Evolutionary conservation across 2,329 filamentous ascomycete species (phyloP), one percentile per base, ranked within the genome.

Genomic region (Phialemoniopsis sp.): DNA sequence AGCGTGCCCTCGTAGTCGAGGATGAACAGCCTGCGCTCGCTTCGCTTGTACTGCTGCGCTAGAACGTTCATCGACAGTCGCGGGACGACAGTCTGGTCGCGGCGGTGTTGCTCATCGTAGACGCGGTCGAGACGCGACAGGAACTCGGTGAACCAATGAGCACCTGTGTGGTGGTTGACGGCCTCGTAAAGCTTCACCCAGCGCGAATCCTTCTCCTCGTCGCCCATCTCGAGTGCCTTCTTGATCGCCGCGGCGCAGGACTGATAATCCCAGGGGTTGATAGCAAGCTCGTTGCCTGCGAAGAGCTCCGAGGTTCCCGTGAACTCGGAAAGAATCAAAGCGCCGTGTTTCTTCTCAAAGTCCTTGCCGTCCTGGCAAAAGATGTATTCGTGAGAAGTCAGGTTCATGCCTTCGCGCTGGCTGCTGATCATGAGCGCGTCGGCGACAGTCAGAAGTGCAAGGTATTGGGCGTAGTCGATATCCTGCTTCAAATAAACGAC

Each of bases 231-330:
- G 14, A 97, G 68, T 1, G 90, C 89, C 38, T 76, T 72, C 59
- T 86, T 83, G 63, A 97, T 91, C 9, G 89, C 88, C 26, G 93
- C 82, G 37, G 89, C 87, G 52, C 88, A 94, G 57, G 89, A 81
- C 29, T 85, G 79, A 60, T 95, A 95, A 58, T 96, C 88, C 91
- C 91, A 97, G 0, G 91, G 91, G 57, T 97, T 97, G 53, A 97
- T 85, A 0, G 87, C 78, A 13, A 97, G 74, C 47, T 93, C 85
- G 42, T 87, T 80, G 34, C 85, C 80, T 13, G 80, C 80, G 54
- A 97, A 95, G 3, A 97, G 75, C 0, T 87, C 88, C 2, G 90
- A 83, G 43, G 89, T 95, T 17, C 91, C 93, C 3, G 91, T 95
- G 57, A 97, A 97, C 59, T 97, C 91, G 46, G 89, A 95, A 39